Evolutionary conservation across 163 green algal species (phyloP), one percentile per base, ranked within the genome.

Genomic region (Prototheca wickerhamii): DNA sequence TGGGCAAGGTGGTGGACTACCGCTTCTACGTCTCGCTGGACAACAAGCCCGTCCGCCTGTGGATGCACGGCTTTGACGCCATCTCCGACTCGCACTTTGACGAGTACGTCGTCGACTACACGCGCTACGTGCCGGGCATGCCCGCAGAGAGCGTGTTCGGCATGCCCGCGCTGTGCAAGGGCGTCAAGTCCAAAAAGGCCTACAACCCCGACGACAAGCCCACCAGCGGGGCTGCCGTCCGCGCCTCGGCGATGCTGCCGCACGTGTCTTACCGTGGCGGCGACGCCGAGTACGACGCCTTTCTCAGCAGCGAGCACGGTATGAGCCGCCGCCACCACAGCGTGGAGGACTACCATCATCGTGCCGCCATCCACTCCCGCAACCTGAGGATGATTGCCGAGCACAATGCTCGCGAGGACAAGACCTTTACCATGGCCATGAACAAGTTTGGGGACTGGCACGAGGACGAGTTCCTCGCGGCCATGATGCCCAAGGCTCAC

Each of bases 371-470:
- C 0, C 79, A 71, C 53, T 32, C 52, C 0, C 30, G 34, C 58
- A 78, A 81, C 58, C 7, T 21, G 0, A 40, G 33, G 1, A 31
- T 69, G n/a, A 72, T 83, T 20, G 54, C 66, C 23, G 54, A 37
- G 15, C 58, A 67, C 44, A 78, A 78, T 44, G 56, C 70, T 7
- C n/a, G 15, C 4, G 50, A 54, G n/a, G 32, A 54, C 17, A 31
- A 26, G 2, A 44, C 31, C 10, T 56, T 28, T 29, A 32, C 30
- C 8, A 42, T 67, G 49, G 61, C 49, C n/a, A 67, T 80, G 32
- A 86, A 86, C 69, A 60, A 67, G 18, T 87, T 82, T 78, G 73
- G 78, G 43, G 81, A 87, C 60, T 86, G 70, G 76, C 55, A 77
- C 30, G 40, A 78, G 63, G 75, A 79, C 20, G 74, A 79, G 52